These are phyloP conservation scores for Dactylonectria estremocensis DNA, from an alignment of 2,329 filamentous ascomycete genomes.

Conservation along the genomic window DNA sequence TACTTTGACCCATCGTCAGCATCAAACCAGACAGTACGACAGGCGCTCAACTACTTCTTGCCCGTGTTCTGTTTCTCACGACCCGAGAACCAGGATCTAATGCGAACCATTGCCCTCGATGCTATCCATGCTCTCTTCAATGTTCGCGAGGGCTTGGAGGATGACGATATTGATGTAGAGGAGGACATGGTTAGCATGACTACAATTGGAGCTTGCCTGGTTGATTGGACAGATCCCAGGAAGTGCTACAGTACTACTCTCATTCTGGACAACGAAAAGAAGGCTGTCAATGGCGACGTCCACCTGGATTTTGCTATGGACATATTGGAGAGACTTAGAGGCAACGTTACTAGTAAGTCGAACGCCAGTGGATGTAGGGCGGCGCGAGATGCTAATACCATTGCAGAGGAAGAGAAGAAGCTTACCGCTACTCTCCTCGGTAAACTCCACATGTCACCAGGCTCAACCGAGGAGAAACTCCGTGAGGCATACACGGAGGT, in stretches of 20 bases:
- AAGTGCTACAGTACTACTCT: slow-evolving; percentile 75
- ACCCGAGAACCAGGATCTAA: slow-evolving; percentile 84
- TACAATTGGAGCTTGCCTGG: slow-evolving; percentile 84
- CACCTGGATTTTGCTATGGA: slow-evolving; percentile 85
- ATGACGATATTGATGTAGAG: slow-evolving; percentile 81
- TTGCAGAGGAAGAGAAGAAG: slow-evolving; percentile 87
- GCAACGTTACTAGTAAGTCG: slow-evolving; percentile 76
- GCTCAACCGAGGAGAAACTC: slow-evolving; percentile 72
- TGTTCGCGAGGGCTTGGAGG: slow-evolving; percentile 79
- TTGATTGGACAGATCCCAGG: slow-evolving; percentile 96
- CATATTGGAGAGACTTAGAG: slow-evolving; percentile 81
- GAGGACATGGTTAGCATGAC: slow-evolving; percentile 85
- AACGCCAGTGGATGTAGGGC: not conserved
- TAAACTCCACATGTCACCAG: slow-evolving; percentile 84
- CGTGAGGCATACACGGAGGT: slow-evolving; percentile 72
- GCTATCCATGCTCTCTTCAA: slow-evolving; percentile 83
- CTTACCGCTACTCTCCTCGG: slow-evolving; percentile 82
- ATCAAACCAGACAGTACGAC: slow-evolving; percentile 85
- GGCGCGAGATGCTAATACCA: slow-evolving; percentile 47
- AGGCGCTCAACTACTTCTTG: slow-evolving; percentile 93
- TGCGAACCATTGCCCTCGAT: slow-evolving; percentile 81
- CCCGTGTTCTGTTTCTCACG: slow-evolving; percentile 94
- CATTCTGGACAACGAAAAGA: slow-evolving; percentile 71
- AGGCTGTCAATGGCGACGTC: slow-evolving; percentile 80
- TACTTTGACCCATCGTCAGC: slow-evolving; percentile 92